phyloP scores from a whole-genome alignment of 2,329 filamentous ascomycete genomes.

The Tolypocladium capitatum region DNA sequence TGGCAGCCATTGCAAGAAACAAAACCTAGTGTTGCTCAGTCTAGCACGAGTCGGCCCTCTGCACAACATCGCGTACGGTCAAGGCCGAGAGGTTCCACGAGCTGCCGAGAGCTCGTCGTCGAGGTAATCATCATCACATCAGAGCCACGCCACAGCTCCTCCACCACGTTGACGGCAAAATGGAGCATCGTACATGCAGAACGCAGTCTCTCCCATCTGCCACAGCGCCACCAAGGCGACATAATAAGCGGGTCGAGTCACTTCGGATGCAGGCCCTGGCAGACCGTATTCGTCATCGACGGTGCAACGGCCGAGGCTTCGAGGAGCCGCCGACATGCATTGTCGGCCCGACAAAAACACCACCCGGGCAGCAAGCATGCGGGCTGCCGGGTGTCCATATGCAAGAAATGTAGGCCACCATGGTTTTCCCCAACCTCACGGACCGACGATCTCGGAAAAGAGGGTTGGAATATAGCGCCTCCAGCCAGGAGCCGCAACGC shows the following conservation, averaged over 20 bases:
- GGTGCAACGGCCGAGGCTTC: neutral
- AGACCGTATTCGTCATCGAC: neutral
- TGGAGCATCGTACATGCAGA: too few species aligned
- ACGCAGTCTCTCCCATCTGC: too few species aligned
- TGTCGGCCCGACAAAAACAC: neutral
- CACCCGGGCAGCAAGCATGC: neutral
- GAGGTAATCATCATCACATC: neutral
- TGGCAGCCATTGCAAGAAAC: neutral
- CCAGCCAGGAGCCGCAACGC: slow-evolving; percentile 45
- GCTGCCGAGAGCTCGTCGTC: neutral
- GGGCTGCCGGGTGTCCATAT: neutral
- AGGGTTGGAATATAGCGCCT: slow-evolving; percentile 80
- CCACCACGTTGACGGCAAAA: neutral
- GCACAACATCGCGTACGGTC: neutral
- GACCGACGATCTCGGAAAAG: slow-evolving; percentile 83
- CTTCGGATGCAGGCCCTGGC: neutral
- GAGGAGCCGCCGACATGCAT: neutral
- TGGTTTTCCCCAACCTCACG: slow-evolving; percentile 87
- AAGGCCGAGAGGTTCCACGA: neutral
- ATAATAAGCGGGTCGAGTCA: neutral
- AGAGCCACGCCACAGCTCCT: neutral
- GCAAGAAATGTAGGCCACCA: slow-evolving; percentile 52
- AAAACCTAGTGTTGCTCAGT: neutral
- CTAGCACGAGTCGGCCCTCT: neutral
- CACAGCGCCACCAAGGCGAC: neutral